Evolutionary conservation across 1,284 basidiomycete species (phyloP).

Genomic region (Moesziomyces sp.): DNA sequence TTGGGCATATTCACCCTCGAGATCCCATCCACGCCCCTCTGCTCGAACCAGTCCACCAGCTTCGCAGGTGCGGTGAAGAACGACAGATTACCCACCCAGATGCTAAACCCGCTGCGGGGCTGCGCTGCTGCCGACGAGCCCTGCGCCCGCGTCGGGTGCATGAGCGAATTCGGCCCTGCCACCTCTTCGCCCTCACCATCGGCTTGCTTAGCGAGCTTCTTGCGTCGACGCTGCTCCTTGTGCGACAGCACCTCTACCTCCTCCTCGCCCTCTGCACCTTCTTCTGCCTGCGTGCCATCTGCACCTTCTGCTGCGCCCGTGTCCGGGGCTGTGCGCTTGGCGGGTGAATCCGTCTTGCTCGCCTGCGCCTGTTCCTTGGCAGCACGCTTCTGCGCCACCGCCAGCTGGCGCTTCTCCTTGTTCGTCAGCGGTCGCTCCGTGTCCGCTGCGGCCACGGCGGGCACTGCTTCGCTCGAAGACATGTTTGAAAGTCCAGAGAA

Average conservation of each 20-base stretch:
- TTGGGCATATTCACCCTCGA: conserved; percentile 72
- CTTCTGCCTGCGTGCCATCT: conserved; percentile 69
- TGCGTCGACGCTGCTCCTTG: conserved; percentile 62
- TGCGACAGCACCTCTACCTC: conserved; percentile 56
- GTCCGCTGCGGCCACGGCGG: not conserved
- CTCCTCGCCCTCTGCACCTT: conserved; percentile 72
- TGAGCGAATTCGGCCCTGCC: conserved; percentile 33
- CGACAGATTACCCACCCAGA: conserved; percentile 66
- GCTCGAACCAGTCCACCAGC: conserved; percentile 58
- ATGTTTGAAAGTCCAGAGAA: not conserved
- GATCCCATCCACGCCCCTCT: conserved; percentile 66
- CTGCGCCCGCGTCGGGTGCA: conserved; percentile 18
- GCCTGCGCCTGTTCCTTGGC: conserved; percentile 35
- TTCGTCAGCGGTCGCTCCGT: conserved; percentile 46
- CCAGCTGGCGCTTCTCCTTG: conserved; percentile 56
- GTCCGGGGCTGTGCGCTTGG: conserved; percentile 69
- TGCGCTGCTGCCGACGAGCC: conserved; percentile 4
- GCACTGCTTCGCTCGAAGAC: conserved; percentile 13
- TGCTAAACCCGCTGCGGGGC: conserved; percentile 74
- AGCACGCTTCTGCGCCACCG: conserved; percentile 41
- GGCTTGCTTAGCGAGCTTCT: conserved; percentile 31
- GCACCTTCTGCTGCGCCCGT: conserved; percentile 74
- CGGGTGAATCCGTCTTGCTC: conserved; percentile 4
- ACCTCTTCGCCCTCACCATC: conserved; percentile 4
- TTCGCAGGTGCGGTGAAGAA: conserved; percentile 56